Evolutionary conservation across 1,284 basidiomycete species (phyloP).

Genomic region (Uromyces viciae-fabae): DNA sequence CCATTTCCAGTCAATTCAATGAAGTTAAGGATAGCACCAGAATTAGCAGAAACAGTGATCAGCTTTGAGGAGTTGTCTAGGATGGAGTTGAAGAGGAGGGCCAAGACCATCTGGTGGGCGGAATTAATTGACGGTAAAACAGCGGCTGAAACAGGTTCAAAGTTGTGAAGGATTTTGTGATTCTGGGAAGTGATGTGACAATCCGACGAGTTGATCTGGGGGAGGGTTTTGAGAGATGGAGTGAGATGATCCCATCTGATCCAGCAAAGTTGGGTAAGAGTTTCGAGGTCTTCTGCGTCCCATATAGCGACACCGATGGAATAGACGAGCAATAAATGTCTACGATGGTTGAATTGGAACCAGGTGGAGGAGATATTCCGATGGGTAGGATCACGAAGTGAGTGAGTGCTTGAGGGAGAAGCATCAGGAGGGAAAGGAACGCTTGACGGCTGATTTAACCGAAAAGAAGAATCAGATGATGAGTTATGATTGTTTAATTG

Average conservation of each 20-base stretch:
- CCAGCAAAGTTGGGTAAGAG: not conserved
- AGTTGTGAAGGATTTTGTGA: not conserved
- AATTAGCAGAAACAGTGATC: not conserved
- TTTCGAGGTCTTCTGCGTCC: slow-evolving; percentile 39
- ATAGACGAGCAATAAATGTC: slow-evolving; percentile 1
- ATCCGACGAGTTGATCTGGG: not conserved
- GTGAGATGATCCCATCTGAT: slow-evolving; percentile 21
- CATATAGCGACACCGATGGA: slow-evolving; percentile 15
- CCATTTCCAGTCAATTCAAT: slow-evolving; percentile 15
- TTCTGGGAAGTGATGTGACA: not conserved
- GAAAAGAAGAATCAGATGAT: not conserved
- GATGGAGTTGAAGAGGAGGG: slow-evolving; percentile 29
- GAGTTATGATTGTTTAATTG: not conserved
- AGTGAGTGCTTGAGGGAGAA: not conserved
- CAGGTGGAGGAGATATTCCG: slow-evolving; percentile 17
- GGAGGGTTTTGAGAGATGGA: not conserved
- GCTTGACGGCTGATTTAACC: not conserved
- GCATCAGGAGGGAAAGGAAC: not conserved
- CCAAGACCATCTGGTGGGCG: not conserved
- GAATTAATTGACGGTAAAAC: not conserved
- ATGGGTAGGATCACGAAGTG: not conserved
- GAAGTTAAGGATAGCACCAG: not conserved
- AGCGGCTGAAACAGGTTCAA: slow-evolving; percentile 30
- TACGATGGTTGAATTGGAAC: slow-evolving; percentile 15
- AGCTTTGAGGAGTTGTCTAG: slow-evolving; percentile 10